phyloP scores from a whole-genome alignment of 2,329 filamentous ascomycete genomes.

The Cladobotryum mycophilum region DNA sequence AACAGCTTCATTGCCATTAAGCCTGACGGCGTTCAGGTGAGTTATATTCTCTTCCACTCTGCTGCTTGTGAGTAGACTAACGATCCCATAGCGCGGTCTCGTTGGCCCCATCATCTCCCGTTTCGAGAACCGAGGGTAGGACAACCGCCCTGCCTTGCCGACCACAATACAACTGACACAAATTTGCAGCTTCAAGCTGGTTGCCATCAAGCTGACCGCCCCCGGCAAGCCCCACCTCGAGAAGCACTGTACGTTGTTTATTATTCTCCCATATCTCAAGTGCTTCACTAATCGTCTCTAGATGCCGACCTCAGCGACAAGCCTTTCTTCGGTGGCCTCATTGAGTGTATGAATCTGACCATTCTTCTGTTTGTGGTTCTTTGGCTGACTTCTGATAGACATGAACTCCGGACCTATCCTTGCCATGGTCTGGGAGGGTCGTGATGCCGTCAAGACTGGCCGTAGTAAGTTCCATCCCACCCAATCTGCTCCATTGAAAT shows the following conservation, averaged over 20 bases:
- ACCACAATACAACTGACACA: constrained; percentile 1
- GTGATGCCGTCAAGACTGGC: constrained; percentile 98
- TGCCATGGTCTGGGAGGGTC: constrained; percentile 99
- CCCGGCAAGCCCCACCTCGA: constrained; percentile 93
- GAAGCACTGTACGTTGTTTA: constrained; percentile 67
- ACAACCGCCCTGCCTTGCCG: not conserved
- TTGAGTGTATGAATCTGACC: constrained; percentile 63
- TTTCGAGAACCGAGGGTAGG: constrained; percentile 93
- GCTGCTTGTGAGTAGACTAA: constrained; percentile 14
- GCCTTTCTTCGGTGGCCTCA: constrained; percentile 94
- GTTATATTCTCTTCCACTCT: constrained; percentile 14
- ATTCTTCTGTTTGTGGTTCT: not conserved
- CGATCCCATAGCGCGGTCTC: constrained; percentile 71
- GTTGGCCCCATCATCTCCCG: constrained; percentile 95
- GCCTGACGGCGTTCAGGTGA: constrained; percentile 98
- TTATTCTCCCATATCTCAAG: not conserved
- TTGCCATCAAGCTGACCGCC: constrained; percentile 89
- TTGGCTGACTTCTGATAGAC: constrained; percentile 48
- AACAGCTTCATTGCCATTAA: constrained; percentile 99
- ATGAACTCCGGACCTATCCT: constrained; percentile 95
- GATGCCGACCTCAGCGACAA: constrained; percentile 85
- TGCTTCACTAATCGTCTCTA: constrained; percentile 22
- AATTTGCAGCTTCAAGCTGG: constrained; percentile 81
- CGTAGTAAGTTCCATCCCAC: constrained; percentile 55
- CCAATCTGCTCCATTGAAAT: not conserved